Percentiles rank a stretch among this genome's conserved stretches.
phyloP scores from a whole-genome alignment of 345 rosid genomes.

The Arabis alpina region DNA sequence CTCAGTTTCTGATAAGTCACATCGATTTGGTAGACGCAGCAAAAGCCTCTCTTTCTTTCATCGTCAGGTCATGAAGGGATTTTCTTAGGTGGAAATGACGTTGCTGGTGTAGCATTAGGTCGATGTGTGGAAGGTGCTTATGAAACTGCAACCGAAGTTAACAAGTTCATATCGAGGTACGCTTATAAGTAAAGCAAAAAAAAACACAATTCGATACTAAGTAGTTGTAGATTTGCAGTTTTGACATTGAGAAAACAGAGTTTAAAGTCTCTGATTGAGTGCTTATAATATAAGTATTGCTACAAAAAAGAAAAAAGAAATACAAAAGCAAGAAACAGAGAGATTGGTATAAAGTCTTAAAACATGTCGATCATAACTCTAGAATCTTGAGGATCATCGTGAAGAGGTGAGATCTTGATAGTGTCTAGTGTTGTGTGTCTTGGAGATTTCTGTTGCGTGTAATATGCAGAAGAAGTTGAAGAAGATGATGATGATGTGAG shows the following conservation, averaged over 20 bases:
- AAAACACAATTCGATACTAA: not conserved
- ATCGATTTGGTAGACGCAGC: constrained; percentile 62
- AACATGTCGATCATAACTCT: constrained; percentile 40
- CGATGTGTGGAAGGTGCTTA: constrained; percentile 81
- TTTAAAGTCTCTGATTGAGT: not conserved
- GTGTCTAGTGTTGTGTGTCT: constrained; percentile 20
- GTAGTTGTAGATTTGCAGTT: not conserved
- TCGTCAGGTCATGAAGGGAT: constrained; percentile 61
- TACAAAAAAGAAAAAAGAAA: not conserved
- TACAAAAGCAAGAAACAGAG: not conserved
- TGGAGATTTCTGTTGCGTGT: constrained; percentile 28
- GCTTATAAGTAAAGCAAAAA: constrained; percentile 51
- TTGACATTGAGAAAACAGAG: constrained; percentile 4
- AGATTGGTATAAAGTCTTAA: constrained; percentile 1
- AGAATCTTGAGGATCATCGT: constrained; percentile 45
- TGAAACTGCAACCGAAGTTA: constrained; percentile 71
- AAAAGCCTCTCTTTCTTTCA: constrained; percentile 52
- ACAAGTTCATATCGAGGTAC: constrained; percentile 57
- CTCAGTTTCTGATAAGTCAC: constrained; percentile 81
- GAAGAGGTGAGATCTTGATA: constrained; percentile 32
- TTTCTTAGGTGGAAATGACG: constrained; percentile 79
- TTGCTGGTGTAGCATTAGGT: constrained; percentile 81
- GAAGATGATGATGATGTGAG: constrained; percentile 22
- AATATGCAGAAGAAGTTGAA: not conserved
- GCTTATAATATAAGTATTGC: not conserved